Conservation (phyloP, 345 rosid genomes). For the Ceriops tagal region DNA sequence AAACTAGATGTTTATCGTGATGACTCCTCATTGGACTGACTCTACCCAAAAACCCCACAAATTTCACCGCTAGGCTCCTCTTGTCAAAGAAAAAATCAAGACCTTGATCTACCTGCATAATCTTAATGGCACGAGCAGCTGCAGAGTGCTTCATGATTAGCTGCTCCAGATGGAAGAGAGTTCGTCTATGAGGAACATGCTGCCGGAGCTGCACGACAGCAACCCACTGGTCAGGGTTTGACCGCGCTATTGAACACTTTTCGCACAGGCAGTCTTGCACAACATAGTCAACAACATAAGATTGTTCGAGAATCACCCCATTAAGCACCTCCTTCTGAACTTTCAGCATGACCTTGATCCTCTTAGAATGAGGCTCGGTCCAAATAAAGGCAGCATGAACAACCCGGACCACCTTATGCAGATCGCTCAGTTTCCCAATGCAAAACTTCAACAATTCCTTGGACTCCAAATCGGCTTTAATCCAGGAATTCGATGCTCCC, state of each 20-base stretch:
- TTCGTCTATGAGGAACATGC: constrained; percentile 53
- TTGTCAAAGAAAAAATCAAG: constrained; percentile 58
- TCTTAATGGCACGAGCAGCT: constrained; percentile 43
- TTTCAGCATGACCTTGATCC: constrained; percentile 48
- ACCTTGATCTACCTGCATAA: constrained; percentile 55
- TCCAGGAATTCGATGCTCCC: constrained; percentile 44
- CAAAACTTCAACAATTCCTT: constrained; percentile 47
- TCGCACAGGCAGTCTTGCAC: constrained; percentile 48
- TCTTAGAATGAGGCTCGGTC: constrained; percentile 64
- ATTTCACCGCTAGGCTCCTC: constrained; percentile 45
- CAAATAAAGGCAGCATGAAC: constrained; percentile 45
- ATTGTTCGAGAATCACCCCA: constrained; percentile 49
- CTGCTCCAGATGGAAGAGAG: constrained; percentile 53
- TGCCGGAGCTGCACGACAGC: constrained; percentile 58
- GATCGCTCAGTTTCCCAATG: constrained; percentile 31
- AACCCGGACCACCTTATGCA: constrained; percentile 33
- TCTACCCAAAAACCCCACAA: constrained; percentile 49
- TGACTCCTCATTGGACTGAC: constrained; percentile 45
- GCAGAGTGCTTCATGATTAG: constrained; percentile 54
- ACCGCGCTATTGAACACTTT: constrained; percentile 43
- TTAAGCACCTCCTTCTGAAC: constrained; percentile 56
- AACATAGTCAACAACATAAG: constrained; percentile 46
- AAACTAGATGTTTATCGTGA: constrained; percentile 44
- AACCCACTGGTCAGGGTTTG: constrained; percentile 66
- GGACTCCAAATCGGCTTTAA: constrained; percentile 46